Evolutionary conservation across 2,329 filamentous ascomycete genomes (phyloP), one percentile per base, ranked within the genome.

Genomic region (Penicillium palitans): DNA sequence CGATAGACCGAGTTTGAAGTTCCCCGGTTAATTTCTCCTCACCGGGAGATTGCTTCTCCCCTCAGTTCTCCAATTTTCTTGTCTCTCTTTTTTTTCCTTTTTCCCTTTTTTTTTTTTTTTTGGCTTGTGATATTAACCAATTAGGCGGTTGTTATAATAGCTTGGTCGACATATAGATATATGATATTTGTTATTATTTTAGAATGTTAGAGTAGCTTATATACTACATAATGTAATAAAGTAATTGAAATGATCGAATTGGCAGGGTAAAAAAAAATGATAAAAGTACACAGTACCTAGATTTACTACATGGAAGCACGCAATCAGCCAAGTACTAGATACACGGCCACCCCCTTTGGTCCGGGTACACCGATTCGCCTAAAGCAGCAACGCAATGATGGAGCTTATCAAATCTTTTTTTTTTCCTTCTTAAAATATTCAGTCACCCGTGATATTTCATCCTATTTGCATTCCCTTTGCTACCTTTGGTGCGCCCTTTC

Each of bases 281-380:
- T 19, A 4, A 17, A 59, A 4, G 57, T 59, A 59, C 10, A 33
- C 6, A 50, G 47, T 58, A 58, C 58, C 4, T 55, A 2, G 6
- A 2, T 50, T 52, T 31, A 19, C 27, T 24, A 25, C 29, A 24
- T 3, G 10, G 10, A 5, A 54, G 31, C 50, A 42, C 48, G 60
- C 57, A 48, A 57, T 58, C 25, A 19, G 42, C 12, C 13, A 53
- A 33, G 57, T 58, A 58, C 53, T 51, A 44, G 53, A 27, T 57
- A 58, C 55, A 24, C 8, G 25, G n/a, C 17, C 21, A 41, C 53
- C 51, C 47, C 27, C 27, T 45, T 37, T 52, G 37, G 42, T 40
- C 60, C 56, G 58, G 62, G 53, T 64, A 73, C 72, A 74, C 72
- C 72, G 72, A 71, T 70, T 70, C 69, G 66, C 72, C 71, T 64